phyloP scores from a whole-genome alignment of 2,329 filamentous ascomycete species.

The Paecilomyces niveus region DNA sequence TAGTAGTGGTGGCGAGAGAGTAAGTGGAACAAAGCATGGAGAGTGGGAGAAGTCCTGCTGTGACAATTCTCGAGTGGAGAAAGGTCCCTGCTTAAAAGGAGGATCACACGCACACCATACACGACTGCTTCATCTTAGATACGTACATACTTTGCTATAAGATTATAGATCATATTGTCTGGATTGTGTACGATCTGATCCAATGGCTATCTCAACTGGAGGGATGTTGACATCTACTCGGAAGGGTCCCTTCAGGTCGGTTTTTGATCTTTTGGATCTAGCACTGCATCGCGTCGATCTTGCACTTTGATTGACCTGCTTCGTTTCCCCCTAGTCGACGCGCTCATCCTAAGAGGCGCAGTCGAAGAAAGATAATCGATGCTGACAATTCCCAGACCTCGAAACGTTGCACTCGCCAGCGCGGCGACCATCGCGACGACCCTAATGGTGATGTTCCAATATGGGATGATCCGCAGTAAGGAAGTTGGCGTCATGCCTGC shows the following conservation, averaged over 20 bases:
- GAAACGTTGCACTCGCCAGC: conserved; percentile 15
- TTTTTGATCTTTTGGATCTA: background rate
- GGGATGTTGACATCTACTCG: conserved; percentile 1
- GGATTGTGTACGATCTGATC: background rate
- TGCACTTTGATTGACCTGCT: background rate
- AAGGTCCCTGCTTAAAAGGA: background rate
- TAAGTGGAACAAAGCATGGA: too few relatives aligned
- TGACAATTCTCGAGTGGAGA: background rate
- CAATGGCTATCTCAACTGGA: conserved; percentile 2
- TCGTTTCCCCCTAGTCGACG: background rate
- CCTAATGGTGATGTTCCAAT: conserved; percentile 12
- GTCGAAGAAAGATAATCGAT: background rate
- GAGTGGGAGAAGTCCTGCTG: background rate
- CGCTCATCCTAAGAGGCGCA: background rate
- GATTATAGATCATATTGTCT: background rate
- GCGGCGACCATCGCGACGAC: conserved; percentile 14
- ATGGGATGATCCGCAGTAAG: conserved; percentile 8
- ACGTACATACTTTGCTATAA: background rate
- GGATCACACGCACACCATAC: background rate
- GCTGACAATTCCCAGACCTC: conserved; percentile 6
- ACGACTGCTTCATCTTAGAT: background rate
- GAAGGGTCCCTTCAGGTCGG: conserved; percentile 4
- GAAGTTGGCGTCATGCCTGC: conserved; percentile 7
- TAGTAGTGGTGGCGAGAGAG: background rate
- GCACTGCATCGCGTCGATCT: background rate